Evolutionary conservation across 139 green algal genomes (phyloP).

Genomic region (Closterium sp.): DNA sequence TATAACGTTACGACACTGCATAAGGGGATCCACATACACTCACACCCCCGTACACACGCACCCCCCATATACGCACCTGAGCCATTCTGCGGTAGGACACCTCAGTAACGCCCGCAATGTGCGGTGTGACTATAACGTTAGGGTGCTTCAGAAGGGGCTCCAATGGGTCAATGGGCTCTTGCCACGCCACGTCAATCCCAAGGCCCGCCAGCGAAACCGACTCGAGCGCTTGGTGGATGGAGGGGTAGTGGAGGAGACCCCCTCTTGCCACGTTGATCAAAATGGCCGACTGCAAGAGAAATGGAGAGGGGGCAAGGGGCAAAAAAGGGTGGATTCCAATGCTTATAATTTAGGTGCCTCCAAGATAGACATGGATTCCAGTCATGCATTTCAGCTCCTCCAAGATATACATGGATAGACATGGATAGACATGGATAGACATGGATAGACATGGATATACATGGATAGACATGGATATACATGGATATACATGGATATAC

Average conservation of each 20-base stretch:
- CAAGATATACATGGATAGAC: no score
- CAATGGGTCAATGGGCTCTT: constrained; percentile 62
- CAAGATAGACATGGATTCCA: no score
- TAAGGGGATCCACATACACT: neutral
- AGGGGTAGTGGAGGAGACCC: constrained; percentile 62
- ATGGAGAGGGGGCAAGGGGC: neutral
- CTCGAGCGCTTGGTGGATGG: constrained; percentile 53
- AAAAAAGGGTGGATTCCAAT: constrained; percentile 10
- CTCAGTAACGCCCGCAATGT: constrained; percentile 70
- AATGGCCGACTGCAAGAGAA: constrained; percentile 57
- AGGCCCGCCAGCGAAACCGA: constrained; percentile 56
- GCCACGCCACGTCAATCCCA: constrained; percentile 64
- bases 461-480: no score
- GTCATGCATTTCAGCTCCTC: no score
- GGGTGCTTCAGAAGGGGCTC: constrained; percentile 24
- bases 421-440: no score
- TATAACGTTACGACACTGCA: neutral
- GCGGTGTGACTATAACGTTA: constrained; percentile 61
- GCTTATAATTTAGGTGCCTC: no score
- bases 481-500: no score
- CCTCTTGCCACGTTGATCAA: constrained; percentile 65
- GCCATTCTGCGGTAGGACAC: constrained; percentile 67
- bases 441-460: no score
- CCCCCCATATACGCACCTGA: constrained; percentile 3
- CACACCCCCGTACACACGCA: no score